A percentile compares a stretch with the other conserved stretches of the same genome.
Evolutionary conservation across 2,329 filamentous ascomycete genomes (phyloP).

Genomic region (Ustulina deusta): DNA sequence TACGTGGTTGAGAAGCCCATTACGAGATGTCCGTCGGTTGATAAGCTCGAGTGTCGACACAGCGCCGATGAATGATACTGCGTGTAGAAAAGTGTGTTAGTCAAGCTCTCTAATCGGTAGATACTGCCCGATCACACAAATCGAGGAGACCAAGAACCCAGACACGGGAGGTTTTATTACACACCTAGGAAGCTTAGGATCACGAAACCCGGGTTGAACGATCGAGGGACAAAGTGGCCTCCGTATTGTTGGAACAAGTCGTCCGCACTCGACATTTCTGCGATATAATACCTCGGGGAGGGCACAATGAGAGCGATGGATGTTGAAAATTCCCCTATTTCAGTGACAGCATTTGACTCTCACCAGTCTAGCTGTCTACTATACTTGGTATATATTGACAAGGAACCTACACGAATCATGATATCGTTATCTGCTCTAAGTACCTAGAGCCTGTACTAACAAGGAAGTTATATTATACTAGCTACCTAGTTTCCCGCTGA

Average conservation of each 20-base stretch:
- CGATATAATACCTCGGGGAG: neutral
- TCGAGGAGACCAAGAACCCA: neutral
- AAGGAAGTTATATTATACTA: neutral
- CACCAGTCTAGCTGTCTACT: neutral
- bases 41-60: slow-evolving; percentile 85
- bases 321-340: slow-evolving; percentile 7
- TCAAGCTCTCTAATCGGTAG: neutral
- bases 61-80: slow-evolving; percentile 80
- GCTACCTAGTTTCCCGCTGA: neutral
- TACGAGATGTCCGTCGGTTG: slow-evolving; percentile 77
- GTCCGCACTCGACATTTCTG: slow-evolving; percentile 45
- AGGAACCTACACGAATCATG: neutral
- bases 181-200: slow-evolving; percentile 73
- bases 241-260: slow-evolving; percentile 57
- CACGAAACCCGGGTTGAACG: slow-evolving; percentile 71
- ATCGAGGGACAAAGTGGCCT: slow-evolving; percentile 60
- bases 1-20: slow-evolving; percentile 76
- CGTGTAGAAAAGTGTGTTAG: neutral
- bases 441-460: neutral
- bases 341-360: neutral
- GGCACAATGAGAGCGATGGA: slow-evolving; percentile 2
- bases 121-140: neutral
- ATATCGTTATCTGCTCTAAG: neutral
- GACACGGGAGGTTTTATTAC: neutral
- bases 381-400: neutral